These are phyloP conservation scores for Vavraia culicis DNA, from an alignment of 371 early-diverging fungal genomes.

Conservation along the genomic window DNA sequence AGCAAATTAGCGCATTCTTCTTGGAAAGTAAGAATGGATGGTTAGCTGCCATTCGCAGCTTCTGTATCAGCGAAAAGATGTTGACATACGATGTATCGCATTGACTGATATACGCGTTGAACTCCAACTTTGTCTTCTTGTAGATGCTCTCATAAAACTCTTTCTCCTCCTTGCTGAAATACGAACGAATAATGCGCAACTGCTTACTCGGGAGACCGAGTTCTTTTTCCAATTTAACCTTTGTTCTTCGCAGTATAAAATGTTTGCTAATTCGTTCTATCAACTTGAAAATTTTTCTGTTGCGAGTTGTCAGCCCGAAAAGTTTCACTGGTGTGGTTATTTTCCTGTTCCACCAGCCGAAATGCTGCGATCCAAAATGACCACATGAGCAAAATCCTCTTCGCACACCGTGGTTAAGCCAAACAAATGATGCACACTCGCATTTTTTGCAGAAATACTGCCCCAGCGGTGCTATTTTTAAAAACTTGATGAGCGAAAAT, in stretches of 20 bases:
- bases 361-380: constrained; percentile 46
- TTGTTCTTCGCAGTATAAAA: constrained; percentile 75
- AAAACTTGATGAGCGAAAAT: no score
- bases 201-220: constrained; percentile 67
- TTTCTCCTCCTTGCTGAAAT: constrained; percentile 67
- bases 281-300: constrained; percentile 53
- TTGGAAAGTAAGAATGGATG: constrained; percentile 57
- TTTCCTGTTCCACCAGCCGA: constrained; percentile 81
- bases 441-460: constrained; percentile 69
- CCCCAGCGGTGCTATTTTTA: constrained; percentile 48
- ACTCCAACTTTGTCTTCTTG: constrained; percentile 47
- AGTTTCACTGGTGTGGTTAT: constrained; percentile 69
- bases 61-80: constrained; percentile 48
- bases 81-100: constrained; percentile 71
- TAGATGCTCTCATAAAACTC: constrained; percentile 68
- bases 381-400: constrained; percentile 21
- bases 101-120: constrained; percentile 58
- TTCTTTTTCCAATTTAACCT: constrained; percentile 64
- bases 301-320: constrained; percentile 48
- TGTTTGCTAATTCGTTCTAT: constrained; percentile 54
- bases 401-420: constrained; percentile 47
- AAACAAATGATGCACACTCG: constrained; percentile 53
- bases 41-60: constrained; percentile 53
- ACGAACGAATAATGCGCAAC: constrained; percentile 54
- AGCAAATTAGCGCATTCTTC: constrained; percentile 53